Evolutionary conservation across 2,329 filamentous ascomycete genomes (phyloP), one percentile per base, ranked within the genome.

Genomic region (Zalaria obscura): DNA sequence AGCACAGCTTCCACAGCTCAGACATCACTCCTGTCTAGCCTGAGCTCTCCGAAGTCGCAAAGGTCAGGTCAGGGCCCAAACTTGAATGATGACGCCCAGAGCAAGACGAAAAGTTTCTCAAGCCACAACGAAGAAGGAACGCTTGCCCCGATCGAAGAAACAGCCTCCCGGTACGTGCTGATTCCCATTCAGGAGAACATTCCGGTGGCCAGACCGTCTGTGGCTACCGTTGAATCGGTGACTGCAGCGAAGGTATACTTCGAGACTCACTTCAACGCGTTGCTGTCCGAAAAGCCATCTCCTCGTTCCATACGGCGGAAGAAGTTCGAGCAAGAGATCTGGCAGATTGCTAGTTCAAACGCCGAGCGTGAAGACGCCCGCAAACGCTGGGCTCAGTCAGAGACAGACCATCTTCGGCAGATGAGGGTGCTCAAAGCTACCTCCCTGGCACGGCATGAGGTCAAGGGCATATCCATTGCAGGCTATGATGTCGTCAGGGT

Each of bases 241-340:
- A 78, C 86, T 0, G 80, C 84, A 0, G 81, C 85, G 35, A 95
- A 93, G 58, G 76, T 93, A 18, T 93, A 78, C 52, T 71, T 96
- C 6, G 91, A 96, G 59, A 85, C 78, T 0, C 76, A 88, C 52
- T 95, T 83, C 64, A 80, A 88, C 50, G 67, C 76, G n/a, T 58
- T 86, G 5, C 66, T 85, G 2, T 62, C 65, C 4, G 67, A 66
- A 26, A 41, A 55, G 3, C 64, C 65, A 2, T 73, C 71, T 3
- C 68, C 77, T 41, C 75, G 83, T 0, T 71, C 72, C 1, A 55
- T 78, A 41, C 75, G 84, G 3, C 67, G 72, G 29, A 66, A 70
- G 33, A 69, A 76, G 39, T 63, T 89, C 25, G 79, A 87, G 52
- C 63, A 66, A 5, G 70, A 76, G 27, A 66, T 95, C 6, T 72